Evolutionary conservation across 257 asterid genomes (phyloP).

Genomic region (Solanum clarkiae): DNA sequence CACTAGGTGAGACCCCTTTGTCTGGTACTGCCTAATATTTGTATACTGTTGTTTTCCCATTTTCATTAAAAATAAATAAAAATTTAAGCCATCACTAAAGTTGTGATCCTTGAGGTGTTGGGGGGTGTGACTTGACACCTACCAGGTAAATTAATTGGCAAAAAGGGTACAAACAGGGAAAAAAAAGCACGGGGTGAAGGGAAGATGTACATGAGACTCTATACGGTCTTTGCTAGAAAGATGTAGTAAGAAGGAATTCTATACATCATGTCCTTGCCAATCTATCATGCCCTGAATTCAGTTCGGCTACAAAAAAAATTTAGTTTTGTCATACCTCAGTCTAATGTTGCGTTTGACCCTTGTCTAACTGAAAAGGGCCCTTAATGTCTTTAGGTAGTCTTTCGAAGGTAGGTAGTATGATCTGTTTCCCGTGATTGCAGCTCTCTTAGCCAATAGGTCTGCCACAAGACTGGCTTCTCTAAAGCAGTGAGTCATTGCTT

Average conservation of each 20-base stretch:
- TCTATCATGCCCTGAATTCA: neutral
- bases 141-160: neutral
- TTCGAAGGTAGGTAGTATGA: neutral
- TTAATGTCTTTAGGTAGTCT: neutral
- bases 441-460: neutral
- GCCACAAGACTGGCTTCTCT: neutral
- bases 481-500: neutral
- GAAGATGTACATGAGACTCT: neutral
- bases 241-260: neutral
- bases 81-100: neutral
- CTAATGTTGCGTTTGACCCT: neutral
- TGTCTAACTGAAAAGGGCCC: neutral
- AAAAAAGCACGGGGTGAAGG: neutral
- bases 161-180: neutral
- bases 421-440: neutral
- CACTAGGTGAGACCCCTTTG: constrained; percentile 38
- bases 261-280: neutral
- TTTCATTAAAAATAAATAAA: too few relatives aligned
- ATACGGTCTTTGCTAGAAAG: neutral
- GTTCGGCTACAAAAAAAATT: neutral
- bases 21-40: neutral
- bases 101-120: neutral
- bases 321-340: neutral
- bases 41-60: neutral
- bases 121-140: neutral